A percentile compares a stretch with the other conserved stretches of the same genome.
These are phyloP conservation scores for Lyophyllum atratum DNA, from an alignment of 768 basidiomycete genomes.

Conservation along the genomic window DNA sequence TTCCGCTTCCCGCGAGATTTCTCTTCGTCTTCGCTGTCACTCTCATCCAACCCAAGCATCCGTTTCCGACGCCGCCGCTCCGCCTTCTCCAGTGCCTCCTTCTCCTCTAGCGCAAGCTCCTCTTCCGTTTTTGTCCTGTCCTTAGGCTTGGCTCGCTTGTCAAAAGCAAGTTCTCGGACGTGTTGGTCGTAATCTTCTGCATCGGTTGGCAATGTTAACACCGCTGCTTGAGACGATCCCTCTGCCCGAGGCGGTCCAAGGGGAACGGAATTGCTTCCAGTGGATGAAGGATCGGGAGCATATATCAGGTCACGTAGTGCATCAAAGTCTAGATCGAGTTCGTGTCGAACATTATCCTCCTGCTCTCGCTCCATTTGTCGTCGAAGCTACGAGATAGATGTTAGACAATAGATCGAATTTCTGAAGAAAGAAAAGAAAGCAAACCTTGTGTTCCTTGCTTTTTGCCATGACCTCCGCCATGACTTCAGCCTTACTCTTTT, in stretches of 20 bases:
- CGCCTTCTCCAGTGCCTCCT: conserved; percentile 82
- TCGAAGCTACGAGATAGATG: conserved; percentile 52
- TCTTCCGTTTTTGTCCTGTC: conserved; percentile 97
- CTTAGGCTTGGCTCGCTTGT: conserved; percentile 90
- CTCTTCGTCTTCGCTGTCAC: conserved; percentile 63
- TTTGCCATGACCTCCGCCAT: conserved; percentile 99
- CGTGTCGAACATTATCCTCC: conserved; percentile 82
- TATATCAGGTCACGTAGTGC: conserved; percentile 76
- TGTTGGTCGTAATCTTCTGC: conserved; percentile 85
- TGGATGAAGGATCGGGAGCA: conserved; percentile 48
- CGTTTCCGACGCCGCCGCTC: conserved; percentile 77
- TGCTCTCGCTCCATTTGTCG: conserved; percentile 88
- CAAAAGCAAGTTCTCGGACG: conserved; percentile 91
- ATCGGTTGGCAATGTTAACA: conserved; percentile 25
- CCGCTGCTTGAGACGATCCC: conserved; percentile 16
- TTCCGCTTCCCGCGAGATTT: conserved; percentile 48
- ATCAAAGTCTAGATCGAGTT: conserved; percentile 88
- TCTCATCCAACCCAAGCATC: conserved; percentile 82
- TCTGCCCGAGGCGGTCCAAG: conserved; percentile 23
- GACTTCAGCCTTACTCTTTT: conserved; percentile 93
- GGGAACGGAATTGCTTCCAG: conserved; percentile 38
- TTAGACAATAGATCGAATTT: not conserved
- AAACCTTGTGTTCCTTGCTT: conserved; percentile 93
- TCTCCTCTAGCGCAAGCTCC: conserved; percentile 87
- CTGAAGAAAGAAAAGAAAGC: conserved; percentile 6